Base-by-base conservation (phyloP, 177 flowering plant species). In the Vitis hybrid region DNA sequence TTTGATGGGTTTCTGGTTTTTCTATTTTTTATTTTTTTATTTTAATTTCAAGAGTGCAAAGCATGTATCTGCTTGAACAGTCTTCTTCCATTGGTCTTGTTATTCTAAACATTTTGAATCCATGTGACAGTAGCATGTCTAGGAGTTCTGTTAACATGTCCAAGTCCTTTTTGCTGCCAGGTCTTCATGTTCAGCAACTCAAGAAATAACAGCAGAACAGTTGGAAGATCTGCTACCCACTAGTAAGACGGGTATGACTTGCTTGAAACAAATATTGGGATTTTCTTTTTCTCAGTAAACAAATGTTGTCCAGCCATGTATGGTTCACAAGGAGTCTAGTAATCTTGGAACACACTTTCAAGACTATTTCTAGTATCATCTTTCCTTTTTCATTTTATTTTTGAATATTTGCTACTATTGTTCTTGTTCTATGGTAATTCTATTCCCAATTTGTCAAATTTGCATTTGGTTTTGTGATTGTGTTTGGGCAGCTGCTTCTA, bases 151-250 rank as follows among this genome's bases (percentile, higher is more conserved):
- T n/a, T 59, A 13, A 64, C 59, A 3, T 56, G 50, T 22, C 51
- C 31, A 6, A 11, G 12, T 67, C 50, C 61, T 69, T 67, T 70
- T 19, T 76, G 66, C 64, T 57, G 18, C 67, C 80, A 94, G 97
- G 78, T 86, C 90, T 26, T 34, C 56, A 2, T 94, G 98, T 81
- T 85, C 86, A 60, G 81, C 90, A 58, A 87, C 80, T 49, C 88
- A 87, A 81, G 97, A 90, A 76, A 56, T 87, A 69, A 74, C 84
- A 12, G 50, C 77, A 6, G 86, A 87, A 69, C 85, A 88, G 75
- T 84, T 89, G 68, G 83, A 84, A 73, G 78, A 83, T 73, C 66
- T 88, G 71, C 66, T 87, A 26, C 75, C 83, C 7, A 59, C 80
- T 29, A 48, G 52, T 74, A 79, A 73, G 69, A 59, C 75, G 68